Conservation (phyloP, 352 stramenopile species). For the Pythium plurisporium region DNA sequence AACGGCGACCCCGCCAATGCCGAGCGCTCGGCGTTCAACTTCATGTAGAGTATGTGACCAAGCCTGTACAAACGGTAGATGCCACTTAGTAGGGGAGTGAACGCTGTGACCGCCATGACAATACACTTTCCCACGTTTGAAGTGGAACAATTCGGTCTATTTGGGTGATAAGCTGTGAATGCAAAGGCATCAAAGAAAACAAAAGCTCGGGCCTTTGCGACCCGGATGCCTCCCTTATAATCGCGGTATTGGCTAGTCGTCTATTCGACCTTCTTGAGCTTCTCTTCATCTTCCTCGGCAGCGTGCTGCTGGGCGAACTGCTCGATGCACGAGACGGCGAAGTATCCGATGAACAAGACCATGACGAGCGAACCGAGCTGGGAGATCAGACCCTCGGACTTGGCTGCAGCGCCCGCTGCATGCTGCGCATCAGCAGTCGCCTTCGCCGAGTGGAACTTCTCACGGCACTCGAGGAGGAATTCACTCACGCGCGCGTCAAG, state of each 20-base stretch:
- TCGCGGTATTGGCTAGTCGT: no score
- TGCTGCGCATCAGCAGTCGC: conserved; percentile 55
- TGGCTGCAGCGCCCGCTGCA: conserved; percentile 34
- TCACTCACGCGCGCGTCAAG: conserved; percentile 79
- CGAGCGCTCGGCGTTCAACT: conserved; percentile 82
- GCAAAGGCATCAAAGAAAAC: no score
- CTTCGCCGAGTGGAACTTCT: conserved; percentile 83
- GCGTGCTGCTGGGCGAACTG: conserved; percentile 89
- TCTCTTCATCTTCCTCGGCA: conserved; percentile 84
- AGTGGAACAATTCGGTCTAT: conserved; percentile 20
- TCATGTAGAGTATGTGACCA: conserved; percentile 89
- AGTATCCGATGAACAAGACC: conserved; percentile 87
- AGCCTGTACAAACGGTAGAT: no score
- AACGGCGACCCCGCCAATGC: conserved; percentile 18
- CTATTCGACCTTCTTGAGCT: conserved; percentile 69
- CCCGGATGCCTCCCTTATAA: background rate
- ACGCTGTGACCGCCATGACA: no score
- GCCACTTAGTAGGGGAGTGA: no score
- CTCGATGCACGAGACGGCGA: conserved; percentile 88
- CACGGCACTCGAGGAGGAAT: conserved; percentile 79
- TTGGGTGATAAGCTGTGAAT: no score
- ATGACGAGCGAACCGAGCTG: conserved; percentile 77
- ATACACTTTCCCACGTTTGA: background rate
- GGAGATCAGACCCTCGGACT: conserved; percentile 64
- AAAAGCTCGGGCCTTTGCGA: background rate